Evolutionary conservation across 148 eudicot species (phyloP).

Genomic region (Cornus florida): DNA sequence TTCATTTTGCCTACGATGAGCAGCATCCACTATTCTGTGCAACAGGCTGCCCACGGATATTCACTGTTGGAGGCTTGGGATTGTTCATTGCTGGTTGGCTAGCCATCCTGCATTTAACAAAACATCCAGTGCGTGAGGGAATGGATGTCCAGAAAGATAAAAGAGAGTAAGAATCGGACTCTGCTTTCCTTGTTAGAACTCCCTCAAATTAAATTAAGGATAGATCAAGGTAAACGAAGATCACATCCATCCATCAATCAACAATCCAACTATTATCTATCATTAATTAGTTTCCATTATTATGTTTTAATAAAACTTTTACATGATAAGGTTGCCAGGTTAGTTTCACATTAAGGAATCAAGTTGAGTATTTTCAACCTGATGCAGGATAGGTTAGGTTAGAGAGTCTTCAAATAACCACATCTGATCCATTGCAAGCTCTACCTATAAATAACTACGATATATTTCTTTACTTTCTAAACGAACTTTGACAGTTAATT

Average conservation of each 20-base stretch:
- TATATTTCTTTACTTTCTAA: background rate
- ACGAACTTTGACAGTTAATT: background rate
- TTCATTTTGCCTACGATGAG: constrained; percentile 37
- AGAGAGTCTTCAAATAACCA: background rate
- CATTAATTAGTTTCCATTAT: background rate
- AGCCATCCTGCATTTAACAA: constrained; percentile 42
- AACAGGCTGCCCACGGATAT: constrained; percentile 72
- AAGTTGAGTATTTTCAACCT: too few species aligned
- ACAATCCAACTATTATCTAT: too few species aligned
- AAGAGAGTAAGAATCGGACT: background rate
- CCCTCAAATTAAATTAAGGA: background rate
- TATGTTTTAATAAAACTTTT: too few species aligned
- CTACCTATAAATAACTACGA: too few species aligned
- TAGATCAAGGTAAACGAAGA: background rate
- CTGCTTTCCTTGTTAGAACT: background rate
- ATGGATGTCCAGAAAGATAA: background rate
- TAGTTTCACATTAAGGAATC: too few species aligned
- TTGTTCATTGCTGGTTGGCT: constrained; percentile 55
- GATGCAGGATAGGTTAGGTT: too few species aligned
- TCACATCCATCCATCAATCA: too few species aligned
- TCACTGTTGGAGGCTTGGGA: constrained; percentile 62
- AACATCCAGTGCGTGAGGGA: background rate
- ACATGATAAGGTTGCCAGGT: too few species aligned
- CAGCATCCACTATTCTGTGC: constrained; percentile 68
- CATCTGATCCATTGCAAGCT: background rate